Percentiles rank a stretch among this genome's conserved stretches.
These are phyloP conservation scores for Leccinum arenicola DNA, from an alignment of 768 basidiomycete genomes.

Conservation along the genomic window DNA sequence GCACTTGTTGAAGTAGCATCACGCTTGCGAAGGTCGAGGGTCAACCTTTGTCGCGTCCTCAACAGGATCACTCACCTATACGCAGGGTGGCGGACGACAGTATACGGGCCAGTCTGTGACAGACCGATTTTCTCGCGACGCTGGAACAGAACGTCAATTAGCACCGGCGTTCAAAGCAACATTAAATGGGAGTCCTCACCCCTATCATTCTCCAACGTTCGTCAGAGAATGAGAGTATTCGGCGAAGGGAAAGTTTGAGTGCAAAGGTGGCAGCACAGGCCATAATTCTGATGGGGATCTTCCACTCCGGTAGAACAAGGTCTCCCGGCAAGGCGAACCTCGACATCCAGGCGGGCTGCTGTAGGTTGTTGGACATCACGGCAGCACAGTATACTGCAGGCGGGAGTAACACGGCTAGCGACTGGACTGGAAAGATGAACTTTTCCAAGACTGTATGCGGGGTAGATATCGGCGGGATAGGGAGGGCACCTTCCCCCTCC, in stretches of 20 bases:
- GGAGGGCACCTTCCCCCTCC: conserved; percentile 15
- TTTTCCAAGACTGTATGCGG: conserved; percentile 22
- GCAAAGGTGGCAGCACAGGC: conserved; percentile 28
- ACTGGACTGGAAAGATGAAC: conserved; percentile 30
- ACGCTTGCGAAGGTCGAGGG: conserved; percentile 5
- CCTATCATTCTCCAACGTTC: conserved; percentile 33
- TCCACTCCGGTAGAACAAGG: conserved; percentile 22
- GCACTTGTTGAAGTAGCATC: conserved; percentile 25
- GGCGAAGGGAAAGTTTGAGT: conserved; percentile 12
- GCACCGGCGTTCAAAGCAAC: not conserved
- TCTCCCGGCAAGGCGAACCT: conserved; percentile 26
- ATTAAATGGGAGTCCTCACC: conserved; percentile 12
- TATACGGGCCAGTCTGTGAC: conserved; percentile 33
- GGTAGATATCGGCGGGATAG: conserved; percentile 15
- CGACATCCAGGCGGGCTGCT: conserved; percentile 37
- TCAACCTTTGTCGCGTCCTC: not conserved
- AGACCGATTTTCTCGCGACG: conserved; percentile 29
- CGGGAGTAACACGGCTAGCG: conserved; percentile 19
- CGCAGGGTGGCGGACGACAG: conserved; percentile 36
- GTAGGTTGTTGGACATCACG: conserved; percentile 29
- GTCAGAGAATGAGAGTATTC: conserved; percentile 20
- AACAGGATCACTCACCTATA: conserved; percentile 28
- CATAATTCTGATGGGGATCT: conserved; percentile 21
- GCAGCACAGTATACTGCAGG: conserved; percentile 28
- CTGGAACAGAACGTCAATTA: conserved; percentile 13